Evolutionary conservation across 495 filamentous ascomycete species (phyloP), one percentile per base, ranked within the genome.

Genomic region (Penicillium angulare): DNA sequence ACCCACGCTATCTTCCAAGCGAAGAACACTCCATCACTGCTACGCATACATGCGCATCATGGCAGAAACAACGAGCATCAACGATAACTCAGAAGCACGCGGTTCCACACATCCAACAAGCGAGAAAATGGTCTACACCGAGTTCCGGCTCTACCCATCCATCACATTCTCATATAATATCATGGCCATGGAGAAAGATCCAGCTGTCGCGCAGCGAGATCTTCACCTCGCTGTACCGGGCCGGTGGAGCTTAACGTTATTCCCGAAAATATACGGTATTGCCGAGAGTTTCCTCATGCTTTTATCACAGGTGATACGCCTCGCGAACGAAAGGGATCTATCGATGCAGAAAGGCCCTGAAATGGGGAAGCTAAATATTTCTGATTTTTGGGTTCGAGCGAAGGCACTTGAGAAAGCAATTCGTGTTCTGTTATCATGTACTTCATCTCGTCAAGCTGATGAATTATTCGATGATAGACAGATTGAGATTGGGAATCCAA

Each of bases 11-110:
- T 63, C 60, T 4, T 22, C 46, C 4, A 63, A 63, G 18, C 53
- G 51, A 29, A 50, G 60, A 29, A 42, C 57, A 3, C 20, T 60
- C 4, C 56, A 63, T 22, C 60, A 60, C 27, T 60, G 57, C 42
- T 63, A 63, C 31, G 57, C 57, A 3, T 63, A 55, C 16, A 63
- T 63, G 57, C 53, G 60, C 12, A 63, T 63, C 18, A 60, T 63
- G 53, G 53, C 60, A 9, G 56, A 63, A 24, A 63, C 60, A 7
- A 63, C 57, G 15, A 50, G 56, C 29, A 49, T 61, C 17, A 36
- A 21, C 4, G 49, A 47, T 4, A 35, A 15, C 10, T 47, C n/a
- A 52, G 21, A 16, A 12, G 22, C 7, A 35, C 20, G 8, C 20
- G 47, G 6, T 12, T 21, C 3, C 41, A 39, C 2, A 27, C 45